These are phyloP conservation scores for Mycena polygramma DNA, from an alignment of 768 basidiomycete species.

Conservation along the genomic window DNA sequence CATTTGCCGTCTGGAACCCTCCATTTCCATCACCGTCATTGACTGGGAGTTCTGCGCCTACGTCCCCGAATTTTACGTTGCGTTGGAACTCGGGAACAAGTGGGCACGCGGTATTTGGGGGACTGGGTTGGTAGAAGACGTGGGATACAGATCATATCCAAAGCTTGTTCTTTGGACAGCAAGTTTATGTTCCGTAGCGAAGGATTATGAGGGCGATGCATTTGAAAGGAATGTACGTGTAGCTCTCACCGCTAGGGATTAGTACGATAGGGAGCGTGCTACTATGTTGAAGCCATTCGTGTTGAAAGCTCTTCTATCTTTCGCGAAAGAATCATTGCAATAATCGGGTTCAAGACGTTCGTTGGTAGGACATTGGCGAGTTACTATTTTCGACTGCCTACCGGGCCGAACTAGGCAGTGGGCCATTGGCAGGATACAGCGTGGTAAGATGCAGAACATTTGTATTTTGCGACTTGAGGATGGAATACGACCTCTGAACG, in stretches of 20 bases:
- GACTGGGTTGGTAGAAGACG: not conserved
- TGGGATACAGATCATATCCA: constrained; percentile 2
- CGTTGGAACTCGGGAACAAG: not conserved
- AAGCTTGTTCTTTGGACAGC: constrained; percentile 13
- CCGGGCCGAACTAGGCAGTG: too few species aligned
- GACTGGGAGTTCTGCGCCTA: constrained; percentile 25
- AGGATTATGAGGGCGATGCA: not conserved
- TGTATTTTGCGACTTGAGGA: too few species aligned
- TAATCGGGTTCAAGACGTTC: too few species aligned
- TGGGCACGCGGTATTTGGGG: not conserved
- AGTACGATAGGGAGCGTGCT: too few species aligned
- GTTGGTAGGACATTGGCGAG: too few species aligned
- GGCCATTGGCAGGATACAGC: too few species aligned
- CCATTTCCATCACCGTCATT: not conserved
- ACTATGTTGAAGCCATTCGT: too few species aligned
- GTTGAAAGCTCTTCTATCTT: too few species aligned
- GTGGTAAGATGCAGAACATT: too few species aligned
- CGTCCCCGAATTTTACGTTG: constrained; percentile 16
- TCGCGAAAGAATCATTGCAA: too few species aligned
- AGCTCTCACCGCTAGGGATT: not conserved
- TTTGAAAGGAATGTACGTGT: constrained; percentile 1
- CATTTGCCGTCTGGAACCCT: constrained; percentile 3
- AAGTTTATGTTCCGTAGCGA: constrained; percentile 5
- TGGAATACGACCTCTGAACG: too few species aligned
- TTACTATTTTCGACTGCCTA: too few species aligned